Evolutionary conservation across 2,329 filamentous ascomycete species (phyloP).

Genomic region (Phaeosphaeria sp.): DNA sequence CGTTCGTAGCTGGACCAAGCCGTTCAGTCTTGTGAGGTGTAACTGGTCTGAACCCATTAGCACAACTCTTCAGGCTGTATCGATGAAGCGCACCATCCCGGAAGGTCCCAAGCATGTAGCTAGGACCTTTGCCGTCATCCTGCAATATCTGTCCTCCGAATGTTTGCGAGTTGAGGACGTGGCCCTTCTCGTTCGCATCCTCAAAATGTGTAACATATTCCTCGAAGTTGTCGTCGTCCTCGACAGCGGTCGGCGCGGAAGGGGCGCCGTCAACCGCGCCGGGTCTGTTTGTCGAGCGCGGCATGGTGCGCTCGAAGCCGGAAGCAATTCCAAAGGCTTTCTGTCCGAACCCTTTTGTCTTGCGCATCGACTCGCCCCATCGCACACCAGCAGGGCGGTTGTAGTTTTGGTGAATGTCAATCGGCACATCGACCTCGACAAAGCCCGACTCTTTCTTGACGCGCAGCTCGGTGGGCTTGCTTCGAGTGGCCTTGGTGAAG

Average conservation of each 20-base stretch:
- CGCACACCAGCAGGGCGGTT: constrained; percentile 81
- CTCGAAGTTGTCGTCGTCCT: constrained; percentile 72
- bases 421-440: constrained; percentile 89
- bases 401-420: constrained; percentile 75
- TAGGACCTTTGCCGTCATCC: constrained; percentile 71
- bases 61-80: not conserved
- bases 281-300: constrained; percentile 34
- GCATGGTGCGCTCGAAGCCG: constrained; percentile 51
- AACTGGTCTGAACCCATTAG: constrained; percentile 68
- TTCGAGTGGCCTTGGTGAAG: constrained; percentile 62
- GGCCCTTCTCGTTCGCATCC: constrained; percentile 71
- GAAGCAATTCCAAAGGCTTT: constrained; percentile 56
- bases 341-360: constrained; percentile 53
- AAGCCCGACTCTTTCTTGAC: constrained; percentile 84
- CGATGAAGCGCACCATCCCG: constrained; percentile 68
- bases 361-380: constrained; percentile 79
- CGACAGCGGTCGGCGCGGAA: constrained; percentile 38
- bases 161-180: constrained; percentile 80
- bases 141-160: constrained; percentile 81
- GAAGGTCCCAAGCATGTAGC: constrained; percentile 93
- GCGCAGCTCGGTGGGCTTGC: constrained; percentile 74
- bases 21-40: constrained; percentile 83
- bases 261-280: constrained; percentile 29
- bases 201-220: constrained; percentile 61
- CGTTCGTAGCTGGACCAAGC: constrained; percentile 86